phyloP scores from a whole-genome alignment of 257 asterid genomes.

The Misopates orontium region DNA sequence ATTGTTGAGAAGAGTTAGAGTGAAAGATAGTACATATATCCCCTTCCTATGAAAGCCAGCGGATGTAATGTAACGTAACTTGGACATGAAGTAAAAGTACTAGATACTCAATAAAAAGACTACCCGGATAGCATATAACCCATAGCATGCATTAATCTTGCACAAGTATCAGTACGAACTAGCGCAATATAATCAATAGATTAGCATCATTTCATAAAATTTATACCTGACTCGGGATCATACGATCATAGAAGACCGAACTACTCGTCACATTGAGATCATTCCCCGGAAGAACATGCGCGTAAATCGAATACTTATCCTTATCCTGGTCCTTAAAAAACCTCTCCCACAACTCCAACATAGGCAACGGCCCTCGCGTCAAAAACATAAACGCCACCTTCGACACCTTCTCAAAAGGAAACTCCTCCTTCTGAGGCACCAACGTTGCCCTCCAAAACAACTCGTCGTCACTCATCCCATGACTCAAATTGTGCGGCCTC shows the following conservation, averaged over 20 bases:
- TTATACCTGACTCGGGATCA: conserved; percentile 85
- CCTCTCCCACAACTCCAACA: conserved; percentile 92
- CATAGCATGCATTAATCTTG: not conserved
- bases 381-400: conserved; percentile 91
- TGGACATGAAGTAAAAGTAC: not conserved
- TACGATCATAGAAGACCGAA: conserved; percentile 75
- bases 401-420: conserved; percentile 73
- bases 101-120: not conserved
- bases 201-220: conserved; percentile 17
- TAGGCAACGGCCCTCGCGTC: conserved; percentile 85
- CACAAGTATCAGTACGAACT: not conserved
- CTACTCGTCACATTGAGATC: conserved; percentile 58
- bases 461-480: conserved; percentile 76
- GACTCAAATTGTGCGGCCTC: conserved; percentile 52
- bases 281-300: conserved; percentile 73
- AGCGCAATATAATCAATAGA: too few species aligned
- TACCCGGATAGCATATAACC: not conserved
- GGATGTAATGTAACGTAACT: too few species aligned
- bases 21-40: not conserved
- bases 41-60: not conserved
- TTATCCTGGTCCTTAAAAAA: conserved; percentile 70
- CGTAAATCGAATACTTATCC: conserved; percentile 66
- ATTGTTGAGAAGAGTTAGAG: not conserved
- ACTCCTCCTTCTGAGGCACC: conserved; percentile 75
- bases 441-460: conserved; percentile 94